A percentile compares a stretch with the other conserved stretches of the same genome.
These are phyloP conservation scores for Coffea humblotiana DNA, from an alignment of 305 asterid genomes.

Conservation along the genomic window DNA sequence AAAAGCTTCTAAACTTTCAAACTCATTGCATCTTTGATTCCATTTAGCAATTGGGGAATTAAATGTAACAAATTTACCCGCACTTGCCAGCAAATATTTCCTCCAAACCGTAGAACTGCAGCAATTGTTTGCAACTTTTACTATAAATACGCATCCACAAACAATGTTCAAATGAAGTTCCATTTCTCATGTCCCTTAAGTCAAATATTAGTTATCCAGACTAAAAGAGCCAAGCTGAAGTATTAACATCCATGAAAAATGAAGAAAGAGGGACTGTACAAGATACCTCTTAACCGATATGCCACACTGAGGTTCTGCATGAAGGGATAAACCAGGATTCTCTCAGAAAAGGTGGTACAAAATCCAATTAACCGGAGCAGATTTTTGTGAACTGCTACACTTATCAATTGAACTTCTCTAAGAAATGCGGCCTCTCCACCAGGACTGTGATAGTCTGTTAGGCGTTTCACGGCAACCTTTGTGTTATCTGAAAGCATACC, in stretches of 20 bases:
- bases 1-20: not conserved
- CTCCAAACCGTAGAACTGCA: too few relatives aligned
- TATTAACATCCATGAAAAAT: not conserved
- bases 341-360: conserved; percentile 75
- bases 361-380: conserved; percentile 75
- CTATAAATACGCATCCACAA: not conserved
- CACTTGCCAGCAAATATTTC: not conserved
- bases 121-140: not conserved
- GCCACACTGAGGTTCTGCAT: conserved; percentile 91
- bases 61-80: not conserved
- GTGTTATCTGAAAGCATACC: conserved; percentile 63
- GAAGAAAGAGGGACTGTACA: not conserved
- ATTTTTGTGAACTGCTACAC: conserved; percentile 85
- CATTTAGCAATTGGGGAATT: not conserved
- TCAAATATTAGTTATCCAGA: not conserved
- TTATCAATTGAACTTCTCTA: conserved; percentile 74
- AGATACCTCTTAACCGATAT: conserved; percentile 74
- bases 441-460: conserved; percentile 68
- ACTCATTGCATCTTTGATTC: not conserved
- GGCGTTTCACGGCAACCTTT: conserved; percentile 74
- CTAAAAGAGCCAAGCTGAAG: not conserved
- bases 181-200: not conserved
- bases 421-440: conserved; percentile 92
- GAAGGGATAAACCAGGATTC: conserved; percentile 85
- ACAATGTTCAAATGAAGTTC: not conserved